phyloP scores from a whole-genome alignment of 139 green algal species.

The Closterium sp. region DNA sequence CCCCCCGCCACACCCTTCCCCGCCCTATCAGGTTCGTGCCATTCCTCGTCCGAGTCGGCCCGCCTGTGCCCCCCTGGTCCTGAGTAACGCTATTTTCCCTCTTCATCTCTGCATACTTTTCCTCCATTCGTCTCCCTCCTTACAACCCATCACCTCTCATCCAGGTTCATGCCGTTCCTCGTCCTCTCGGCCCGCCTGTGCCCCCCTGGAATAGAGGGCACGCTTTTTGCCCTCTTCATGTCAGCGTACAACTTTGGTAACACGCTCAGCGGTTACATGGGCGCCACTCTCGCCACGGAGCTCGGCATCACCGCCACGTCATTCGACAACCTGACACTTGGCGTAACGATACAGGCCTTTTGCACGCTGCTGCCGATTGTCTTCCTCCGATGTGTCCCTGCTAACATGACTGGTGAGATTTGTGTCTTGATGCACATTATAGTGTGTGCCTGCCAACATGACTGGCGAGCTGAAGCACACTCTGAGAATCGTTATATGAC shows the following conservation, averaged over 20 bases:
- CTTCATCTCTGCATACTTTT: no score
- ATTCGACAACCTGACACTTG: constrained; percentile 38
- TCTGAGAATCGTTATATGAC: no score
- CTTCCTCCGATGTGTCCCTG: constrained; percentile 37
- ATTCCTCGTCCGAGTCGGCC: constrained; percentile 88
- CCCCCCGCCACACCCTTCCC: no score
- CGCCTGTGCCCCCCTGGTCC: constrained; percentile 66
- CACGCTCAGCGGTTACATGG: constrained; percentile 29
- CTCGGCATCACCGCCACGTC: constrained; percentile 9
- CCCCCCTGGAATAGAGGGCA: constrained; percentile 83
- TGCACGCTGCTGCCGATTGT: constrained; percentile 29
- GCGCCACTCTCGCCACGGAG: constrained; percentile 12
- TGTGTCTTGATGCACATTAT: neutral
- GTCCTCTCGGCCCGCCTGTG: constrained; percentile 79
- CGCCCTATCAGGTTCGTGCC: constrained; percentile 80
- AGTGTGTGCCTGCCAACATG: neutral
- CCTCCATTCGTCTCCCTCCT: no score
- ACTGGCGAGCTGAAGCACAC: no score
- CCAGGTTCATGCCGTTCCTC: constrained; percentile 90
- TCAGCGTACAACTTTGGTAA: constrained; percentile 71
- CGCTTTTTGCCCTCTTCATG: constrained; percentile 96
- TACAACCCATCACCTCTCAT: no score
- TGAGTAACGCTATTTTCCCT: constrained; percentile 20
- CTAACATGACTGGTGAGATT: neutral
- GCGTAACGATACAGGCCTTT: constrained; percentile 27